Evolutionary conservation across 345 rosid species (phyloP).

Genomic region (Zanthoxylum bungeanum): DNA sequence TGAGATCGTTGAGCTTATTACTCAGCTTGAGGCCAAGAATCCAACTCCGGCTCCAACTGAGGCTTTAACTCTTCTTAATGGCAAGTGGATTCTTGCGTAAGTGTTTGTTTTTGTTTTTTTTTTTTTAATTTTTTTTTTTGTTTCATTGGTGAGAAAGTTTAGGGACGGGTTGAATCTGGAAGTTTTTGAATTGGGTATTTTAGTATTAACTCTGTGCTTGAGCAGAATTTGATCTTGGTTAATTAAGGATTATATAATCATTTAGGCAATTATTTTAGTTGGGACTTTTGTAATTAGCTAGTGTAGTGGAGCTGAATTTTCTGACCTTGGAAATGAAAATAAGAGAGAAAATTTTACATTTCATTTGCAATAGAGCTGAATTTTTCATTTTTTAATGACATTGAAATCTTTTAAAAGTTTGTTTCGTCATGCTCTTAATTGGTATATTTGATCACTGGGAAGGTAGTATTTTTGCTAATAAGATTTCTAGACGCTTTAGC

Average conservation of each 20-base stretch:
- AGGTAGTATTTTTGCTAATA: neutral
- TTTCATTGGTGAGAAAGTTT: neutral
- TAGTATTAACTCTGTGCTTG: neutral
- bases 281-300: neutral
- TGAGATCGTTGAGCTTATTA: slow-evolving; percentile 83
- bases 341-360: too few relatives aligned
- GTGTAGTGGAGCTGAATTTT: too few relatives aligned
- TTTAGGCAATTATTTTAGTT: too few relatives aligned
- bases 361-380: neutral
- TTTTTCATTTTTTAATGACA: neutral
- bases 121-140: slow-evolving; percentile 8
- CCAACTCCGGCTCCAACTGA: slow-evolving; percentile 86
- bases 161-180: neutral
- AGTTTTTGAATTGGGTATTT: too few relatives aligned
- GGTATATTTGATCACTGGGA: neutral
- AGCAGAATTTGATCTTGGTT: neutral
- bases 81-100: slow-evolving; percentile 95
- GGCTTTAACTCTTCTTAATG: slow-evolving; percentile 72
- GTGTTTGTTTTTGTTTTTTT: slow-evolving; percentile 10
- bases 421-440: neutral
- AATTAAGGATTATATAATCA: neutral
- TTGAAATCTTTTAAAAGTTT: neutral
- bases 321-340: too few relatives aligned
- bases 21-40: slow-evolving; percentile 78
- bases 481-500: neutral